These are phyloP conservation scores for Podaxis sp. DNA, from an alignment of 768 basidiomycete genomes.

Conservation along the genomic window DNA sequence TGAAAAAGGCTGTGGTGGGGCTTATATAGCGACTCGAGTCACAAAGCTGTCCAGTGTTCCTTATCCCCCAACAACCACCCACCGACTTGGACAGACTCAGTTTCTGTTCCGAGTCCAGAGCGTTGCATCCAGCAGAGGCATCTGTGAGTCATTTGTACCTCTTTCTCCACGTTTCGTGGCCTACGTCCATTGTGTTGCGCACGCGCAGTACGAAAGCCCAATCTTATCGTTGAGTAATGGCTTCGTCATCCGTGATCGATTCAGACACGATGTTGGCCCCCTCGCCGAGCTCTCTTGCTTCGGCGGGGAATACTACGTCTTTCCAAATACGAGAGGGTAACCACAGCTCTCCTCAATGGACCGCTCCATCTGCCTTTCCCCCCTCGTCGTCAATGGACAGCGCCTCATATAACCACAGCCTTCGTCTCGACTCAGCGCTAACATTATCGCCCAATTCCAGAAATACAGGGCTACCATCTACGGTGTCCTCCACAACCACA, in stretches of 20 bases:
- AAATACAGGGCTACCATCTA: slow-evolving; percentile 44
- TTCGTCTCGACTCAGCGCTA: slow-evolving; percentile 47
- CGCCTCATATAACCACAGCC: slow-evolving; percentile 22
- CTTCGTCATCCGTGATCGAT: slow-evolving; percentile 19
- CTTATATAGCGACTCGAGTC: slow-evolving; percentile 12
- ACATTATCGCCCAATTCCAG: slow-evolving; percentile 54
- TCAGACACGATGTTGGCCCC: slow-evolving; percentile 20
- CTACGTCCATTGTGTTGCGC: slow-evolving; percentile 28
- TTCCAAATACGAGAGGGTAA: slow-evolving; percentile 25
- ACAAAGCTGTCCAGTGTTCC: slow-evolving; percentile 4
- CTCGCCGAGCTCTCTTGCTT: slow-evolving; percentile 24
- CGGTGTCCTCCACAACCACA: slow-evolving; percentile 45
- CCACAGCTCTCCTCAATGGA: slow-evolving; percentile 20
- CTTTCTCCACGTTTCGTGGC: slow-evolving; percentile 24
- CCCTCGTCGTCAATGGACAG: slow-evolving; percentile 15
- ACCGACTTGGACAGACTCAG: neutral
- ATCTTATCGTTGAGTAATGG: slow-evolving; percentile 22
- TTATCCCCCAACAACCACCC: slow-evolving; percentile 5
- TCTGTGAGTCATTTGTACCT: slow-evolving; percentile 35
- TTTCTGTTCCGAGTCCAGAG: neutral
- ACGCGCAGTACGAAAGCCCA: slow-evolving; percentile 17
- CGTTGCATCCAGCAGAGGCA: slow-evolving; percentile 11
- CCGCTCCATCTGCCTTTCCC: slow-evolving; percentile 22
- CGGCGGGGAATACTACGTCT: slow-evolving; percentile 20
- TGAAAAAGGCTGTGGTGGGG: slow-evolving; percentile 4